phyloP scores from a whole-genome alignment of 805 yeast species.

The Sugiyamaella chiloensis region DNA sequence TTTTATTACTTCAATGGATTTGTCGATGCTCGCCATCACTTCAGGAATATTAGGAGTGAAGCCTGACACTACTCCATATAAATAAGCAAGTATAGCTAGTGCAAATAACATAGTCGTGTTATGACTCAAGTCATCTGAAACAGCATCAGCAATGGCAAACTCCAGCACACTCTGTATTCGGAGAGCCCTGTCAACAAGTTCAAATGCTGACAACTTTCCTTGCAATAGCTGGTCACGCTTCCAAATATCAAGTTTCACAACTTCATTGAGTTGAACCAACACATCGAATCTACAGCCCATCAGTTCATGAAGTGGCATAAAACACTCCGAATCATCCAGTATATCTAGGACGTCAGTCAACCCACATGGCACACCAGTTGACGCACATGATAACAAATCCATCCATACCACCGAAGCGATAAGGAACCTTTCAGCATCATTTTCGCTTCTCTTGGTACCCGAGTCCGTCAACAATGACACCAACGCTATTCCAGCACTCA shows the following conservation, averaged over 20 bases:
- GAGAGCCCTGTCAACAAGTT: conserved; percentile 2
- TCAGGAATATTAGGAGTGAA: conserved; percentile 12
- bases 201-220: conserved; percentile 1
- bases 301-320: conserved; percentile 8
- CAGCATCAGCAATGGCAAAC: neutral
- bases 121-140: neutral
- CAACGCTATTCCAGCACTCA: conserved; percentile 6
- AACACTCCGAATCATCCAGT: neutral
- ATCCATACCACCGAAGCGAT: conserved; percentile 11
- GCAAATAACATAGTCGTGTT: conserved; percentile 16
- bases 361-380: conserved; percentile 5
- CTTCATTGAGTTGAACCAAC: conserved; percentile 11
- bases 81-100: conserved; percentile 9
- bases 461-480: conserved; percentile 2
- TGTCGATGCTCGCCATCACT: conserved; percentile 10
- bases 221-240: neutral
- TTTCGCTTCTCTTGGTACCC: neutral
- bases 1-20: conserved; percentile 2
- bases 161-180: conserved; percentile 2
- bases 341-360: conserved; percentile 2
- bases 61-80: conserved; percentile 15
- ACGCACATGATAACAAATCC: conserved; percentile 11
- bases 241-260: conserved; percentile 6
- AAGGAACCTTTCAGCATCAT: conserved; percentile 8
- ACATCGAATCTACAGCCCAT: conserved; percentile 14